These are phyloP conservation scores for Fusarium euwallaceae DNA, from an alignment of 2,329 filamentous ascomycete genomes.

Conservation along the genomic window DNA sequence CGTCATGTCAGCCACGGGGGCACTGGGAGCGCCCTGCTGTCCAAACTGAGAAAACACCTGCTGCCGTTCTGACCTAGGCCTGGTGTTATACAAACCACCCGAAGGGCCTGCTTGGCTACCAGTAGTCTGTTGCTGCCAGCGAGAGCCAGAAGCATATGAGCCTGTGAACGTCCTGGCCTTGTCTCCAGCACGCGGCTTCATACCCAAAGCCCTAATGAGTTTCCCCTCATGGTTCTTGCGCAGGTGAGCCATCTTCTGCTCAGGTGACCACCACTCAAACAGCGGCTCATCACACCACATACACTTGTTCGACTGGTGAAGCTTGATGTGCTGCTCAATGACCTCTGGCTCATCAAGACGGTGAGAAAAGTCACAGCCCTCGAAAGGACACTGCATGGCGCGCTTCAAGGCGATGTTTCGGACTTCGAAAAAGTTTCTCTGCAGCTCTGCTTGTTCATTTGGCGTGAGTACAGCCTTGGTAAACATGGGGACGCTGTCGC, in stretches of 20 bases:
- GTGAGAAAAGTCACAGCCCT: slow-evolving; percentile 53
- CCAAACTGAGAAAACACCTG: not conserved
- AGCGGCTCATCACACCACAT: slow-evolving; percentile 53
- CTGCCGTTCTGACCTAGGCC: not conserved
- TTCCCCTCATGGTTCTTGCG: slow-evolving; percentile 45
- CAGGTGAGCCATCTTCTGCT: slow-evolving; percentile 48
- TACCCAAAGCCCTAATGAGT: slow-evolving; percentile 31
- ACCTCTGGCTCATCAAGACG: slow-evolving; percentile 44
- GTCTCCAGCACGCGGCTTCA: not conserved
- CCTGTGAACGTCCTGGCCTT: not conserved
- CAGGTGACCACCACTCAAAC: slow-evolving; percentile 47
- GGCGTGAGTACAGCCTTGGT: slow-evolving; percentile 56
- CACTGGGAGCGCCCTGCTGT: not conserved
- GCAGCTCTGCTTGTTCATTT: slow-evolving; percentile 55
- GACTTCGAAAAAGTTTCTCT: slow-evolving; percentile 25
- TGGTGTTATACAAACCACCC: not conserved
- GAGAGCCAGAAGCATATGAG: not conserved
- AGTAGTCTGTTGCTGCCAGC: not conserved
- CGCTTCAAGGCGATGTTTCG: slow-evolving; percentile 44
- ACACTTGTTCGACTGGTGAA: slow-evolving; percentile 53
- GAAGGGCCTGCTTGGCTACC: not conserved
- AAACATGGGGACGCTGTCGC: slow-evolving; percentile 52
- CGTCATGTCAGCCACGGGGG: not conserved
- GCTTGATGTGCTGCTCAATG: slow-evolving; percentile 53
- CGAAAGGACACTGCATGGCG: slow-evolving; percentile 54